phyloP scores from a whole-genome alignment of 352 stramenopile genomes.

The Phytophthora cryptogea region DNA sequence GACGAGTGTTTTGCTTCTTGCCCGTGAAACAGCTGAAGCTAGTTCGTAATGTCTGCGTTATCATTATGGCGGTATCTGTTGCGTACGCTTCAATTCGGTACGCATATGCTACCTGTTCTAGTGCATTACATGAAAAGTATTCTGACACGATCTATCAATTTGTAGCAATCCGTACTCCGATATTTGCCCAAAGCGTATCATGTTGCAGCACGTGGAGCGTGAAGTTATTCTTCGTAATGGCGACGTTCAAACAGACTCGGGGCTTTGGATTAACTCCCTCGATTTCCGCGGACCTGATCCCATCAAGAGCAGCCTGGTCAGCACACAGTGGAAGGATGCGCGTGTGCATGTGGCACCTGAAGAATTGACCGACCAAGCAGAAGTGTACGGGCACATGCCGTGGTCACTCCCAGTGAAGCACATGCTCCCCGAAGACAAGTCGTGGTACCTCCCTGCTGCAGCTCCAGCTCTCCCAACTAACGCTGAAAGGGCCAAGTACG shows the following conservation, averaged over 20 bases:
- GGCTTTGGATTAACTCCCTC: conserved; percentile 73
- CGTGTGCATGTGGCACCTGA: conserved; percentile 36
- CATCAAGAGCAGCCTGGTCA: conserved; percentile 46
- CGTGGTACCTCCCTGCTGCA: conserved; percentile 65
- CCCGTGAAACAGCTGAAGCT: conserved; percentile 40
- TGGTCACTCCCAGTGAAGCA: conserved; percentile 63
- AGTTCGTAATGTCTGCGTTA: conserved; percentile 47
- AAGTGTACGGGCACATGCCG: conserved; percentile 77
- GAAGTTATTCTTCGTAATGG: conserved; percentile 51
- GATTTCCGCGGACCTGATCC: conserved; percentile 68
- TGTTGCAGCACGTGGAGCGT: conserved; percentile 73
- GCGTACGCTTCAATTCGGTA: conserved; percentile 62
- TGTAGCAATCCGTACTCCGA: conserved; percentile 79
- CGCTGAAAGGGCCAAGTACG: conserved; percentile 39
- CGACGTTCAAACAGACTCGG: conserved; percentile 53
- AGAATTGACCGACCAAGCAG: conserved; percentile 51
- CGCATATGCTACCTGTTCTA: background rate
- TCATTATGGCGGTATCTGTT: conserved; percentile 39
- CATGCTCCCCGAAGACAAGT: conserved; percentile 69
- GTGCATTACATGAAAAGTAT: background rate
- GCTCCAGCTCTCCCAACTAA: conserved; percentile 32
- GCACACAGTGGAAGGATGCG: conserved; percentile 56
- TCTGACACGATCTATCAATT: conserved; percentile 11
- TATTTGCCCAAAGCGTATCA: conserved; percentile 67
- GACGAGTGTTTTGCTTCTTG: conserved; percentile 78